Evolutionary conservation across 1,284 basidiomycete species (phyloP), one percentile per base, ranked within the genome.

Genomic region (Porogramme epimiltina): DNA sequence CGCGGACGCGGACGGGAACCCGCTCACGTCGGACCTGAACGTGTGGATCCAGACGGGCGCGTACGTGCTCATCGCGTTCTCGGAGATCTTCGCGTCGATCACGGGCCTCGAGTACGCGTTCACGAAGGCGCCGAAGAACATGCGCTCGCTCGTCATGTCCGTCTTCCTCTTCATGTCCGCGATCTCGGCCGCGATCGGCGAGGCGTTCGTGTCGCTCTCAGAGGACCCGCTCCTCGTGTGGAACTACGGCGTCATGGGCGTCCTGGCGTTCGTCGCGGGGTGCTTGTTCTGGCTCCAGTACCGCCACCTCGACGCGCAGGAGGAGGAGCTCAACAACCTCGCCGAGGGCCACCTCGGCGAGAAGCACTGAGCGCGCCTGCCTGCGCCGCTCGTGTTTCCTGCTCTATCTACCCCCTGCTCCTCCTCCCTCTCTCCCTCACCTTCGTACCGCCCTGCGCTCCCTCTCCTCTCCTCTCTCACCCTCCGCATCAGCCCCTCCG

Each of bases 91-190:
- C 47, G 90, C 91, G 1, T 90, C 87, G 9, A 91, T 95, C 70
- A 93, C 91, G 0, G 85, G 86, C 9, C 76, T 89, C 59, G 93
- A 95, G 69, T 93, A 93, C 67, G 93, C 91, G n/a, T 93, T 90
- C 75, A 91, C 88, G 53, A 93, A 92, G 66, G 86, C 87, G 13
- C 89, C 90, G 11, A 83, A 77, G 71, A 89, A 89, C 70, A 91
- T 92, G 89, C 81, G 82, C 19, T 88, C 85, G 38, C 77, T 91
- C 53, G 87, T 92, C 52, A 89, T 89, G 84, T 72, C 80, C 38
- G 59, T 87, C 22, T 89, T 82, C 75, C 72, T 93, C 36, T 91
- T 93, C 74, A 85, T 71, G 66, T 79, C 67, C 31, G 88, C 90
- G 18, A 51, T 92, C 46, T 68, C 83, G 10, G 68, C 80, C 38